These are phyloP conservation scores for Penicillium sp. DNA, from an alignment of 2,329 filamentous ascomycete genomes.

Conservation along the genomic window DNA sequence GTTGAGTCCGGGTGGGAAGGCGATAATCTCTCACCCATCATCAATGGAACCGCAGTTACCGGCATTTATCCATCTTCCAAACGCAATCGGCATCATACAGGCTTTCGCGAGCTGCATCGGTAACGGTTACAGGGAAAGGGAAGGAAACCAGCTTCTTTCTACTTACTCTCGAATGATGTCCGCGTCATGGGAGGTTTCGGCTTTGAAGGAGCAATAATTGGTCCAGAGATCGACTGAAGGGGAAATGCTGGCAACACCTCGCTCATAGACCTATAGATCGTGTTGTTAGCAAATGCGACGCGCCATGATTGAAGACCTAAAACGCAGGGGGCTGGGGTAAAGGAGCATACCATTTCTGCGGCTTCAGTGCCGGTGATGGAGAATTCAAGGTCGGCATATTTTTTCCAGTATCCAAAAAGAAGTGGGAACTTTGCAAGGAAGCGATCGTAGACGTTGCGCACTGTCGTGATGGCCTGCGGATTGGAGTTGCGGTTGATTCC, in stretches of 20 bases:
- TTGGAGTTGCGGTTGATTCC: conserved; percentile 96
- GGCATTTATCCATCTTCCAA: conserved; percentile 35
- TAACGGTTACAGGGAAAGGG: conserved; percentile 60
- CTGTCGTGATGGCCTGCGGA: conserved; percentile 84
- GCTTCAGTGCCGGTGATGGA: conserved; percentile 95
- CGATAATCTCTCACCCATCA: conserved; percentile 67
- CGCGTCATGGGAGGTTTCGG: conserved; percentile 92
- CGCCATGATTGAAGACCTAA: neutral
- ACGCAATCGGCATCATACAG: conserved; percentile 39
- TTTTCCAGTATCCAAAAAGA: conserved; percentile 99
- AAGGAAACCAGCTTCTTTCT: conserved; percentile 64
- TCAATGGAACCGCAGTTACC: conserved; percentile 42
- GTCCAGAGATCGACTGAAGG: conserved; percentile 97
- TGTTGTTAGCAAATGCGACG: conserved; percentile 5
- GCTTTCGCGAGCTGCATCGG: conserved; percentile 41
- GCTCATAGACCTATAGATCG: conserved; percentile 76
- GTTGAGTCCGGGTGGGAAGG: conserved; percentile 49
- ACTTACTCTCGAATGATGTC: conserved; percentile 99
- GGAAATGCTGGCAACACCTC: conserved; percentile 88
- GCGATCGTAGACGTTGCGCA: conserved; percentile 84
- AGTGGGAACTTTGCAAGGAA: conserved; percentile 94
- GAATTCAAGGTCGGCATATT: conserved; percentile 97
- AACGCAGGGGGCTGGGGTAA: conserved; percentile 3
- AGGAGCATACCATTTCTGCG: conserved; percentile 78
- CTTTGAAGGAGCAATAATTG: conserved; percentile 96